These are phyloP conservation scores for Fereydounia khargensis DNA, from an alignment of 1,284 basidiomycete species.

Conservation along the genomic window DNA sequence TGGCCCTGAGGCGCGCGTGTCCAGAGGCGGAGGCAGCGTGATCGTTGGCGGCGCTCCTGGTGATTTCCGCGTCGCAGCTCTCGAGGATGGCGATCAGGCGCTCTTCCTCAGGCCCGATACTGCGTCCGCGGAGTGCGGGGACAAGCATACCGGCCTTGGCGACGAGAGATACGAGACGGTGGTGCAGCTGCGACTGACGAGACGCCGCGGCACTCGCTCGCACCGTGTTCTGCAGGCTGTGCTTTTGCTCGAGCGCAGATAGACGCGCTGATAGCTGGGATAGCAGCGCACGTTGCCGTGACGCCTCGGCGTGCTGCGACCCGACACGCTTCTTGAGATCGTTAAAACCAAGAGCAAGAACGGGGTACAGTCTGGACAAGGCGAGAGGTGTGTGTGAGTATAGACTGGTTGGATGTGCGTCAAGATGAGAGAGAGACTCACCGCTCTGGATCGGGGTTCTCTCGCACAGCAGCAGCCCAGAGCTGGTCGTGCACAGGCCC, in stretches of 20 bases:
- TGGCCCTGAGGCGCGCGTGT: conserved; percentile 32
- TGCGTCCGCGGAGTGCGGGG: conserved; percentile 41
- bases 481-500: conserved; percentile 51
- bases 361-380: conserved; percentile 44
- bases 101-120: conserved; percentile 45
- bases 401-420: too few species aligned
- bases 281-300: conserved; percentile 34
- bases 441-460: conserved; percentile 49
- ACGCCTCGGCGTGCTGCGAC: conserved; percentile 38
- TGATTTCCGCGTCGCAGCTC: conserved; percentile 49
- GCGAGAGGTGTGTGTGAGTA: neutral
- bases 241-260: conserved; percentile 37
- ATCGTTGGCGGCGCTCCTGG: too few species aligned
- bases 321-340: conserved; percentile 47
- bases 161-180: conserved; percentile 36
- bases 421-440: too few species aligned
- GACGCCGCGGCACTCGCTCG: conserved; percentile 35
- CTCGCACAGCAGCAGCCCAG: conserved; percentile 44
- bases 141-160: conserved; percentile 37
- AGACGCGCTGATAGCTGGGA: conserved; percentile 20
- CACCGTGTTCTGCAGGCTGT: conserved; percentile 41
- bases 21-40: too few species aligned
- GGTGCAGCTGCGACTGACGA: conserved; percentile 46
- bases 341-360: conserved; percentile 51
- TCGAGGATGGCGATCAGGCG: conserved; percentile 37